Evolutionary conservation across 2,329 filamentous ascomycete genomes (phyloP).

Genomic region (Hypomyces rosellus): DNA sequence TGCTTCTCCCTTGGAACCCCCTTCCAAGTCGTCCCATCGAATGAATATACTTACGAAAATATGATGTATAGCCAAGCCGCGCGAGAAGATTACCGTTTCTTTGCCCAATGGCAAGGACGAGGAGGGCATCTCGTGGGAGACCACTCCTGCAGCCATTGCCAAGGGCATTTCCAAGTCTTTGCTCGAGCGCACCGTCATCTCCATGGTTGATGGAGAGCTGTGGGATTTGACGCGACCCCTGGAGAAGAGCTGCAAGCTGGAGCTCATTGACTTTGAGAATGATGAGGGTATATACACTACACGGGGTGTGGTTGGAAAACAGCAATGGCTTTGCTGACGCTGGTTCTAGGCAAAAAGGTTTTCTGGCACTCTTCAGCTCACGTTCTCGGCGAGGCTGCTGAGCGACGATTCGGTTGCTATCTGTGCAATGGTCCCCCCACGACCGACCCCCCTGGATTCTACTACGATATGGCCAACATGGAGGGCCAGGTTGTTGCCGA

Average conservation of each 20-base stretch:
- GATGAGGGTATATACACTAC: constrained; percentile 24
- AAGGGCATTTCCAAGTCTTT: constrained; percentile 78
- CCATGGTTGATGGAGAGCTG: constrained; percentile 73
- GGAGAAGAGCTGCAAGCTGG: constrained; percentile 79
- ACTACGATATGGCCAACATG: constrained; percentile 84
- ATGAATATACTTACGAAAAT: background rate
- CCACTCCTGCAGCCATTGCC: constrained; percentile 73
- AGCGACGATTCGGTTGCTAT: constrained; percentile 83
- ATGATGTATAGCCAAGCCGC: constrained; percentile 47
- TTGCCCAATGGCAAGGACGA: constrained; percentile 66
- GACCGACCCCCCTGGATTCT: constrained; percentile 71
- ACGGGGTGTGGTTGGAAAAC: background rate
- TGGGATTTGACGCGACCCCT: constrained; percentile 92
- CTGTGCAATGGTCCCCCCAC: constrained; percentile 92
- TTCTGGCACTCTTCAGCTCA: constrained; percentile 98
- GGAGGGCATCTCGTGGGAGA: constrained; percentile 81
- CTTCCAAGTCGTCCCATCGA: background rate
- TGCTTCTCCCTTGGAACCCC: background rate
- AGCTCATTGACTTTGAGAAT: constrained; percentile 73
- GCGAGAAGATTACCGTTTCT: constrained; percentile 67
- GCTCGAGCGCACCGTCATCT: constrained; percentile 80
- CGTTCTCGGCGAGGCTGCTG: constrained; percentile 89
- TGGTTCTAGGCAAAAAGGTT: constrained; percentile 66
- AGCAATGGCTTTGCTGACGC: constrained; percentile 1
- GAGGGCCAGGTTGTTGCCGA: constrained; percentile 58